Evolutionary conservation across 768 basidiomycete species (phyloP).

Genomic region (Termitomyces sp.): DNA sequence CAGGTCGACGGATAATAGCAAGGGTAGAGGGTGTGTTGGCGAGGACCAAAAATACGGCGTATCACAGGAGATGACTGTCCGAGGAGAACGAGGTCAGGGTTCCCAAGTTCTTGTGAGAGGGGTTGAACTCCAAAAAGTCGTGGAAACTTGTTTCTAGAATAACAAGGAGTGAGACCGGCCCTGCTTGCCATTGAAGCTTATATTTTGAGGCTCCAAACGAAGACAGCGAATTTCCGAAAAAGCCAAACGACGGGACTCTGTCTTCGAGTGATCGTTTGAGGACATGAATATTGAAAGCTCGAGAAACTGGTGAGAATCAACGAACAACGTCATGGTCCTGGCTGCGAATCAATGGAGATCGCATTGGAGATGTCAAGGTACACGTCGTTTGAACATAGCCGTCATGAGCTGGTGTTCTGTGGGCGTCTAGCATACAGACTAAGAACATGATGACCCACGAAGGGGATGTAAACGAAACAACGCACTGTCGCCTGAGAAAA

Average conservation of each 20-base stretch:
- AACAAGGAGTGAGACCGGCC: background rate
- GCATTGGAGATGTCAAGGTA: background rate
- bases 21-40: background rate
- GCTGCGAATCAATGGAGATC: background rate
- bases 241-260: background rate
- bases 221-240: background rate
- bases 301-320: background rate
- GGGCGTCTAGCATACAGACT: background rate
- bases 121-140: background rate
- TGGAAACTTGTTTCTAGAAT: constrained; percentile 1
- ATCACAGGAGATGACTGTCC: background rate
- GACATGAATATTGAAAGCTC: background rate
- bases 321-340: background rate
- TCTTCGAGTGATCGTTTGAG: background rate
- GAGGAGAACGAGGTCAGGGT: constrained; percentile 6
- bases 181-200: background rate
- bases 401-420: background rate
- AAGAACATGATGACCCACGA: background rate
- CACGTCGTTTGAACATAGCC: background rate
- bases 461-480: background rate
- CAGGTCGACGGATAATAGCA: background rate
- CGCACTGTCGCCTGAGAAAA: background rate
- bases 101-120: background rate
- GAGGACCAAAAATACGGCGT: background rate
- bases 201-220: background rate